Percentiles rank a stretch among this genome's conserved stretches.
Conservation (phyloP, 202 grass and related monocot species). For the Hordeum pubiflorum region DNA sequence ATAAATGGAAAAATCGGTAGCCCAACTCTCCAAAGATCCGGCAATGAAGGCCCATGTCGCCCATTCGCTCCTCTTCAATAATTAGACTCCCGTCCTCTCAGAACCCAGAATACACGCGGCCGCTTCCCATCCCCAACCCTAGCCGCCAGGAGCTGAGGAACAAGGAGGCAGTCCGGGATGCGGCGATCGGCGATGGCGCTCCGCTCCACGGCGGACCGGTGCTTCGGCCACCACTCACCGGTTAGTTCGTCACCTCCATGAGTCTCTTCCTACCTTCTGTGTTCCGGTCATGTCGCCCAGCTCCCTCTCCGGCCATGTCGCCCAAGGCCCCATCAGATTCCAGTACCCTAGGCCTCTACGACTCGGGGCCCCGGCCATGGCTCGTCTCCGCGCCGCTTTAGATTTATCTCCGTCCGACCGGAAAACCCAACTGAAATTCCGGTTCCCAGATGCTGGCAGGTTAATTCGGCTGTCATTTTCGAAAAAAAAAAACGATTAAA, state of each 20-base stretch:
- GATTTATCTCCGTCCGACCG: neutral
- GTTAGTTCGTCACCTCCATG: neutral
- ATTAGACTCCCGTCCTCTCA: neutral
- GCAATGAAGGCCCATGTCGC: neutral
- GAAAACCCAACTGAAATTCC: neutral
- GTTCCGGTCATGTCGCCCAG: neutral
- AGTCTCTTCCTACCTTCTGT: neutral
- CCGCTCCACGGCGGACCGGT: neutral
- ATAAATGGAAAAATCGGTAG: neutral
- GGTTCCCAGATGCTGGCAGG: neutral
- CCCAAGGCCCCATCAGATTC: neutral
- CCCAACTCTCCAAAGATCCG: neutral
- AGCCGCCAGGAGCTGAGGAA: slow-evolving; percentile 10
- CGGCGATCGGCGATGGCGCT: slow-evolving; percentile 8
- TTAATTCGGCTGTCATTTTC: neutral
- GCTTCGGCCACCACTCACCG: slow-evolving; percentile 7
- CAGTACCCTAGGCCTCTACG: neutral
- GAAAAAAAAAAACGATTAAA: neutral
- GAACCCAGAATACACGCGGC: slow-evolving; percentile 1
- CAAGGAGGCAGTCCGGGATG: neutral
- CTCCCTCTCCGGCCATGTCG: neutral
- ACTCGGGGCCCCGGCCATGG: neutral
- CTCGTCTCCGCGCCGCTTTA: neutral
- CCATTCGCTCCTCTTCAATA: neutral
- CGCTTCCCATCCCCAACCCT: neutral